A percentile compares a stretch with the other conserved stretches of the same genome.
Conservation (phyloP, 768 basidiomycete genomes). For the Boletus reticuloceps region DNA sequence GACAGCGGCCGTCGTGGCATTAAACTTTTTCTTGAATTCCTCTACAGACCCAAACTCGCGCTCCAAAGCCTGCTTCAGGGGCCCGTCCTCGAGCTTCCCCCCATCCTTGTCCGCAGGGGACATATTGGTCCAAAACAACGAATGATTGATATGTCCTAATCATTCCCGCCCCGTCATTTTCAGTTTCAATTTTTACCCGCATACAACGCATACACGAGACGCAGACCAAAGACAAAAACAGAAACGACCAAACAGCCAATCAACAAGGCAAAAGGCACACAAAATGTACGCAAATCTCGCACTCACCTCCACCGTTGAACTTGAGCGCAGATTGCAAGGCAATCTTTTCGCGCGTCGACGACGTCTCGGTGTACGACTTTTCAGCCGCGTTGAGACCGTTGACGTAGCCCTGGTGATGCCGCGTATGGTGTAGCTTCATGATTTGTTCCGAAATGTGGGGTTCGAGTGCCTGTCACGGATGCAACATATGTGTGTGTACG, state of each 20-base stretch:
- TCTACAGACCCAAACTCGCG: conserved; percentile 87
- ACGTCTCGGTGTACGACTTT: conserved; percentile 66
- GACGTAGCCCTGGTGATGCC: conserved; percentile 93
- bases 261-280: neutral
- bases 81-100: conserved; percentile 61
- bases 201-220: neutral
- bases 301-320: conserved; percentile 92
- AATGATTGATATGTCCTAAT: conserved; percentile 86
- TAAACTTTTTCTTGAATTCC: conserved; percentile 81
- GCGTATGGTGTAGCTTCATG: conserved; percentile 90
- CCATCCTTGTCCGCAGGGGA: conserved; percentile 66
- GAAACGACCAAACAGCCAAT: no score
- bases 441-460: conserved; percentile 90
- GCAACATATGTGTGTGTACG: neutral
- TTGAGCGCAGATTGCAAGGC: conserved; percentile 88
- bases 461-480: conserved; percentile 72
- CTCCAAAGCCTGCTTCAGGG: conserved; percentile 73
- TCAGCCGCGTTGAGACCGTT: conserved; percentile 93
- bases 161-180: neutral
- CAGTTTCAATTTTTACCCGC: neutral
- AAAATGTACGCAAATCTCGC: no score
- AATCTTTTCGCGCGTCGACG: conserved; percentile 72
- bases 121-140: conserved; percentile 97
- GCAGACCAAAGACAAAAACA: no score
- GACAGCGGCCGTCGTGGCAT: conserved; percentile 83